phyloP scores from a whole-genome alignment of 2,329 filamentous ascomycete species.

The Talaromyces piceae region DNA sequence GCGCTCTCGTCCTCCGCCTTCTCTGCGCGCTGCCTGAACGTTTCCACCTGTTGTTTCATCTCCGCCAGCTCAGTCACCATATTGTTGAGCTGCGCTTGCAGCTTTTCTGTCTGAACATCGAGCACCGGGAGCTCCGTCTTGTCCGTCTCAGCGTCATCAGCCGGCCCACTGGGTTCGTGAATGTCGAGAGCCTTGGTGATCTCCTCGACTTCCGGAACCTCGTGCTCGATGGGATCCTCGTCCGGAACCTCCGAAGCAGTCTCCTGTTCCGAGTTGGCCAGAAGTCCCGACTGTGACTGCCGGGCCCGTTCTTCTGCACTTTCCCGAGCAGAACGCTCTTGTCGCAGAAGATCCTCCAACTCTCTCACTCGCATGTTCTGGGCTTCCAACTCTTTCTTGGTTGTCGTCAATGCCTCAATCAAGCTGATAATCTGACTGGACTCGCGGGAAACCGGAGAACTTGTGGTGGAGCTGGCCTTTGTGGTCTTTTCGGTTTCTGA shows the following conservation, averaged over 20 bases:
- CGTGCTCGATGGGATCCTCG: slow-evolving; percentile 14
- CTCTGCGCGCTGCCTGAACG: slow-evolving; percentile 70
- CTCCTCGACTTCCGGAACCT: slow-evolving; percentile 13
- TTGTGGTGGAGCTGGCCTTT: slow-evolving; percentile 39
- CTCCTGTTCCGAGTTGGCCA: slow-evolving; percentile 31
- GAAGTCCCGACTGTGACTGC: slow-evolving; percentile 36
- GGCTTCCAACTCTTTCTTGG: slow-evolving; percentile 80
- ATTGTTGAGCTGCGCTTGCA: slow-evolving; percentile 65
- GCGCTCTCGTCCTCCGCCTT: slow-evolving; percentile 71
- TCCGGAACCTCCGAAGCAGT: slow-evolving; percentile 41
- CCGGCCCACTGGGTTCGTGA: slow-evolving; percentile 9
- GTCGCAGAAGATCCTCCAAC: slow-evolving; percentile 67
- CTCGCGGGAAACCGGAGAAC: slow-evolving; percentile 45
- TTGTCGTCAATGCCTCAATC: slow-evolving; percentile 73
- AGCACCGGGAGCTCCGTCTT: slow-evolving; percentile 20
- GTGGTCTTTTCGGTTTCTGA: slow-evolving; percentile 63
- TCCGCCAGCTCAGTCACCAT: slow-evolving; percentile 75
- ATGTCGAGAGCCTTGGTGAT: slow-evolving; percentile 1
- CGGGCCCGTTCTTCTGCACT: slow-evolving; percentile 75
- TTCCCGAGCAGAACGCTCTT: slow-evolving; percentile 75
- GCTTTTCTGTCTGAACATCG: slow-evolving; percentile 35
- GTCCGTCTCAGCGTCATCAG: slow-evolving; percentile 12
- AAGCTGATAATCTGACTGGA: slow-evolving; percentile 73
- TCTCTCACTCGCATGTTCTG: slow-evolving; percentile 73
- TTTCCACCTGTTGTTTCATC: slow-evolving; percentile 71